Base-by-base conservation (phyloP, 2,329 filamentous ascomycete species). In the Thermoascus crustaceus region DNA sequence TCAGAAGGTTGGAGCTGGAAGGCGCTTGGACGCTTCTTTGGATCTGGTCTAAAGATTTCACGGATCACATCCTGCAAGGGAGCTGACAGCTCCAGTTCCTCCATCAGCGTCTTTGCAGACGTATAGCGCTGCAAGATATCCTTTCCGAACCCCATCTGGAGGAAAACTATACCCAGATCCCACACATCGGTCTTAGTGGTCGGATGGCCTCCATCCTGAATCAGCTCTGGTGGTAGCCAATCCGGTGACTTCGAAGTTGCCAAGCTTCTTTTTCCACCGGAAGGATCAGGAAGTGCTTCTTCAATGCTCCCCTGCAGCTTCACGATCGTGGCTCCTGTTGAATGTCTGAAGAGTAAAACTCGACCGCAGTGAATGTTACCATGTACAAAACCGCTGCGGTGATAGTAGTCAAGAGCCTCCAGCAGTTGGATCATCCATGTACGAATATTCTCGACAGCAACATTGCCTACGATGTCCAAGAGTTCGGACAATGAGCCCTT, bases 131-230 rank as follows among this genome's bases (percentile, higher is more conserved):
- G 72, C 11, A 82, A 69, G 5, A 86, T 75, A 45, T 86, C 78
- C 21, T 86, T 69, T 2, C 91, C 91, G 56, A 95, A 89, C 3
- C 91, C 75, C 86, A 96, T 95, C 57, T 98, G 89, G 24, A 94
- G 61, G 48, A 95, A 84, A 4, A 95, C 75, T 19, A 95, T 77
- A 4, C 91, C 91, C 50, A 98, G 78, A 46, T 95, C 85, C 91
- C 91, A 98, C 6, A 96, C 76, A 56, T 96, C 91, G 0, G 86
- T 85, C 57, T 94, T 94, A 50, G 63, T 81, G 70, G 57, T 82
- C 34, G 58, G 57, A 23, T 58, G 54, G 21, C 53, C 68, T 19
- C 72, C 72, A 18, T 74, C 80, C 40, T 72, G 75, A 1, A 69
- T 72, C 30, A 87, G 72, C 60, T 94, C 87, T 1, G 87, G 83